These are phyloP conservation scores for Otatea glauca DNA, from an alignment of 176 grass and related monocot species.

Conservation along the genomic window DNA sequence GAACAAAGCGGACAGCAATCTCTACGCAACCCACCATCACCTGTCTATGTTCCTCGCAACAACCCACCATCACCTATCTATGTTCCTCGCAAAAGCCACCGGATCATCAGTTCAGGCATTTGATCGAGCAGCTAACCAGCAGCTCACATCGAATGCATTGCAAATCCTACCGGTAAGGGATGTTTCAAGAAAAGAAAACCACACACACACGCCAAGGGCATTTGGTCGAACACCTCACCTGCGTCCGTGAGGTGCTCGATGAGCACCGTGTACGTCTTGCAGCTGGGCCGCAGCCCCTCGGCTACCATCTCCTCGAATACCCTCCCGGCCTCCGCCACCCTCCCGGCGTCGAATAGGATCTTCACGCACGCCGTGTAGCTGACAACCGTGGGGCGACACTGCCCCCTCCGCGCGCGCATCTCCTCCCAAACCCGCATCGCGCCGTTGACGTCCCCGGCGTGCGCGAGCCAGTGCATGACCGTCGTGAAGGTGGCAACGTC, in stretches of 20 bases:
- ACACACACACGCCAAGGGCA: background rate
- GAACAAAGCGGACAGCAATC: background rate
- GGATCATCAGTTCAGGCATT: background rate
- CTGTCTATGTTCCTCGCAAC: background rate
- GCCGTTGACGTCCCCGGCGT: slow-evolving; percentile 56
- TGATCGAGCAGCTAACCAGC: background rate
- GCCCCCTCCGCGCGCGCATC: slow-evolving; percentile 46
- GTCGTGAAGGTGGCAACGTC: too few relatives aligned
- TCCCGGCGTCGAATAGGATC: slow-evolving; percentile 66
- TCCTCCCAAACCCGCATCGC: slow-evolving; percentile 69
- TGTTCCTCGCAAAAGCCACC: too few relatives aligned
- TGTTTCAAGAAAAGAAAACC: background rate
- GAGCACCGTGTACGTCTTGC: slow-evolving; percentile 77
- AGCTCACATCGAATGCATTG: background rate
- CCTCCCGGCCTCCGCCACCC: slow-evolving; percentile 39
- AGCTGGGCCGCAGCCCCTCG: slow-evolving; percentile 61
- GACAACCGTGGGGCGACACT: slow-evolving; percentile 62
- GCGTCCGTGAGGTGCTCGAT: slow-evolving; percentile 68
- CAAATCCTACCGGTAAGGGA: background rate
- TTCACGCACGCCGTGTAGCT: slow-evolving; percentile 77
- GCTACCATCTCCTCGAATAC: slow-evolving; percentile 74
- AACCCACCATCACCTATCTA: background rate
- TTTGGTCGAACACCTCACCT: slow-evolving; percentile 59
- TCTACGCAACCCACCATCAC: background rate
- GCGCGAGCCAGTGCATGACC: slow-evolving; percentile 26